Evolutionary conservation across 2,329 filamentous ascomycete genomes (phyloP).

Genomic region (Monosporascus sp.): DNA sequence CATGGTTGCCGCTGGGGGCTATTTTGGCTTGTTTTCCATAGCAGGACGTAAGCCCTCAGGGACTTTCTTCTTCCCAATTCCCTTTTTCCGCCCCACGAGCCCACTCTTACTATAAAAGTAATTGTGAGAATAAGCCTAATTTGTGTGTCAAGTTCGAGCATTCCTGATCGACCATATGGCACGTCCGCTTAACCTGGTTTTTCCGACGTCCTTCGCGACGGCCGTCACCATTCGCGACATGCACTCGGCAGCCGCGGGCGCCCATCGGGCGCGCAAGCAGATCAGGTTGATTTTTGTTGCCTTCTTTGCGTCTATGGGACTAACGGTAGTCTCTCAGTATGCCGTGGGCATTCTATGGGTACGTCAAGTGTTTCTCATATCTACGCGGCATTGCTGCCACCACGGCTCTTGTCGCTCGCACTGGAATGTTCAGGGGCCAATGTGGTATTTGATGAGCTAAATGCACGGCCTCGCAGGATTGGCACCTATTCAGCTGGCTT

Average conservation of each 20-base stretch:
- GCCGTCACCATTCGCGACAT: slow-evolving; percentile 47
- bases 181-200: slow-evolving; percentile 42
- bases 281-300: slow-evolving; percentile 38
- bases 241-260: slow-evolving; percentile 45
- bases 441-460: too few species aligned
- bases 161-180: slow-evolving; percentile 49
- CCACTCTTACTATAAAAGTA: too few species aligned
- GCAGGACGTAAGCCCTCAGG: slow-evolving; percentile 15
- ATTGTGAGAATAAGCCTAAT: too few species aligned
- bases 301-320: slow-evolving; percentile 36
- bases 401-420: too few species aligned
- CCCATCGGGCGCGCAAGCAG: slow-evolving; percentile 38
- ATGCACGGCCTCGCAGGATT: slow-evolving; percentile 28
- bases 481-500: slow-evolving; percentile 33
- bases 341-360: slow-evolving; percentile 43
- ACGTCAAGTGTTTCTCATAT: neutral
- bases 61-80: neutral
- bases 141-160: slow-evolving; percentile 36
- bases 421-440: too few species aligned
- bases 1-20: slow-evolving; percentile 41
- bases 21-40: slow-evolving; percentile 45
- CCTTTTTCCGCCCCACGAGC: too few species aligned
- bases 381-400: too few species aligned
- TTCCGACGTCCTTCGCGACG: slow-evolving; percentile 44
- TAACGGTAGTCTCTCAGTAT: slow-evolving; percentile 44